These are phyloP conservation scores for Coccomyxa subellipsoidea DNA, from an alignment of 163 green algal species.

Conservation along the genomic window DNA sequence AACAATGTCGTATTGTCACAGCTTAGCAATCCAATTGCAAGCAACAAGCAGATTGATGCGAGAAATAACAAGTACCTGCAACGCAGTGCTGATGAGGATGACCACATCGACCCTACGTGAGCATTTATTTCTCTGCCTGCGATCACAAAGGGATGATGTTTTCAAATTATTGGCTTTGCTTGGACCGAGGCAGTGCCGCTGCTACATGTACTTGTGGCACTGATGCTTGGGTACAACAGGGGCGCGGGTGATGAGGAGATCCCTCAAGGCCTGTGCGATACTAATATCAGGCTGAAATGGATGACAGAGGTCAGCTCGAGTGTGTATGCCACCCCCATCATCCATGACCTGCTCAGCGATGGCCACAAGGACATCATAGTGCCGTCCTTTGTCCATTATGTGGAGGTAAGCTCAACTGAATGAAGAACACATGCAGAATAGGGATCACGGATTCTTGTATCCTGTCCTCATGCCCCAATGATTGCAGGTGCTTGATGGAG, in stretches of 20 bases:
- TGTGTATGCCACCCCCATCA: slow-evolving; percentile 93
- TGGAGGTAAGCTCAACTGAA: slow-evolving; percentile 64
- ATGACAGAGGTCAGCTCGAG: slow-evolving; percentile 76
- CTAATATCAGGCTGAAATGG: slow-evolving; percentile 84
- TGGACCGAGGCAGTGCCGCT: too few species aligned
- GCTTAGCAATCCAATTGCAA: slow-evolving; percentile 34
- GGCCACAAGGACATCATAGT: slow-evolving; percentile 92
- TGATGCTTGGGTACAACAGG: not conserved
- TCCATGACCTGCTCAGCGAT: slow-evolving; percentile 94
- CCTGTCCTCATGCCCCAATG: not conserved
- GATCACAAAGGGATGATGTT: too few species aligned
- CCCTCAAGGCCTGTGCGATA: not conserved
- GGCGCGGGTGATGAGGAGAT: not conserved
- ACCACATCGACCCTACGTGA: not conserved
- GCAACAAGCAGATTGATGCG: slow-evolving; percentile 26
- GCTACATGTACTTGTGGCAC: too few species aligned
- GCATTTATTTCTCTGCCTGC: too few species aligned
- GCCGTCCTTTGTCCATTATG: slow-evolving; percentile 85
- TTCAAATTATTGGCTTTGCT: too few species aligned
- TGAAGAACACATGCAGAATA: too few species aligned
- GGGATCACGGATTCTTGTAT: too few species aligned
- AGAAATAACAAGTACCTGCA: slow-evolving; percentile 71
- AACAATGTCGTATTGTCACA: slow-evolving; percentile 8
- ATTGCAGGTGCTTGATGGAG: slow-evolving; percentile 69
- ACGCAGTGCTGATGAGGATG: slow-evolving; percentile 42